These are phyloP conservation scores for Danielia reshetovae DNA, from an alignment of 805 yeast species.

Conservation along the genomic window DNA sequence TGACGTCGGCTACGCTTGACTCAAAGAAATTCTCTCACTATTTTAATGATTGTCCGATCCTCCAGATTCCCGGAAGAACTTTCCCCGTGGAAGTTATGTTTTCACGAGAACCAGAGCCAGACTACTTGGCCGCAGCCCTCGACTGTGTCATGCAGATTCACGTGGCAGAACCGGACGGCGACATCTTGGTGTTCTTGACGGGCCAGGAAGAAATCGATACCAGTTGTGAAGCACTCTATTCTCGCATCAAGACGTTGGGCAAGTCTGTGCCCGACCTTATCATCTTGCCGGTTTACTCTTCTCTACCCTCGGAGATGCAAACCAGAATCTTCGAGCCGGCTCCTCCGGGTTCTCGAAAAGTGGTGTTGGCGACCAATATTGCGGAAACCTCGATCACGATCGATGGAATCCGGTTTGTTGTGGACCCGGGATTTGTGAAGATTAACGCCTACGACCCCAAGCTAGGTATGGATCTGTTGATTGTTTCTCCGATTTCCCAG, in stretches of 20 bases:
- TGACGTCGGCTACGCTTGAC: constrained; percentile 93
- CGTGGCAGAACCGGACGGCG: constrained; percentile 72
- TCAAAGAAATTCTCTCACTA: constrained; percentile 77
- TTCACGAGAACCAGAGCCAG: constrained; percentile 79
- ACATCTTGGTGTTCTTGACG: constrained; percentile 74
- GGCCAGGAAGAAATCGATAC: constrained; percentile 97
- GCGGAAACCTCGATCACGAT: constrained; percentile 97
- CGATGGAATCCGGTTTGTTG: constrained; percentile 86
- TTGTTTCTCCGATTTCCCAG: constrained; percentile 81
- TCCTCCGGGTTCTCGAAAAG: constrained; percentile 78
- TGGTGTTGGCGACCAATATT: constrained; percentile 90
- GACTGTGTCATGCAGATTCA: constrained; percentile 87
- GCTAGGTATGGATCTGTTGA: constrained; percentile 85
- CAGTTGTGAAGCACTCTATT: constrained; percentile 68
- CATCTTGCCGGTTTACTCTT: constrained; percentile 85
- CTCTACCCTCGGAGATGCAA: constrained; percentile 88
- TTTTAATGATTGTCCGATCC: constrained; percentile 77
- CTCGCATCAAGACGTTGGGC: constrained; percentile 62
- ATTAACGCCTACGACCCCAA: constrained; percentile 84
- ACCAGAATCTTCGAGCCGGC: constrained; percentile 85
- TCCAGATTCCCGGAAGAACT: constrained; percentile 84
- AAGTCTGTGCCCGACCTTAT: constrained; percentile 61
- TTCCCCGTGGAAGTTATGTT: constrained; percentile 85
- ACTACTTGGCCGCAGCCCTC: constrained; percentile 77
- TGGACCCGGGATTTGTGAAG: constrained; percentile 94